Evolutionary conservation across 495 filamentous ascomycete genomes (phyloP).

Genomic region (Neurospora hispaniola): DNA sequence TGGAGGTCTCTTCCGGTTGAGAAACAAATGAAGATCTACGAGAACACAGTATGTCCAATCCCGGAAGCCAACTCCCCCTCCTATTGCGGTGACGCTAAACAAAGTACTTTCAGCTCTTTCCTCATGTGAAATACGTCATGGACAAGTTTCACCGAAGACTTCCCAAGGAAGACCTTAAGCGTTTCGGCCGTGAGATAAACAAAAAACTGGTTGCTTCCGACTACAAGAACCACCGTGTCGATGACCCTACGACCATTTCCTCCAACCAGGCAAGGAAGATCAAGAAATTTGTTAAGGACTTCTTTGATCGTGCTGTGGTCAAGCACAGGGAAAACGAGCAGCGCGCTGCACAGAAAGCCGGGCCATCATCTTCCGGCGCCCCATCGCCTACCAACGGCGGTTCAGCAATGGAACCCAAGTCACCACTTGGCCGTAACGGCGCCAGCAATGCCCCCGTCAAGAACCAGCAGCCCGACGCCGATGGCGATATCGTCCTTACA

Average conservation of each 20-base stretch:
- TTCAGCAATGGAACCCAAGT: neutral
- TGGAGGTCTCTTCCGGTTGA: constrained; percentile 72
- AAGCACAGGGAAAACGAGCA: constrained; percentile 64
- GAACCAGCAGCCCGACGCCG: constrained; percentile 16
- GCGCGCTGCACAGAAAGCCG: constrained; percentile 20
- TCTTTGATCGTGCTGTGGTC: constrained; percentile 70
- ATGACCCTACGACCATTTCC: constrained; percentile 64
- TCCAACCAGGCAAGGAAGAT: constrained; percentile 70
- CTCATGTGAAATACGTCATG: constrained; percentile 72
- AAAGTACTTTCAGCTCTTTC: constrained; percentile 49
- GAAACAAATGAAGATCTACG: constrained; percentile 87
- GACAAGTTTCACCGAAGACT: constrained; percentile 78
- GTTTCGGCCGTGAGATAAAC: constrained; percentile 73
- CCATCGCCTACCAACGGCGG: neutral
- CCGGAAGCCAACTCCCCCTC: neutral
- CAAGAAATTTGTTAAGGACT: constrained; percentile 70
- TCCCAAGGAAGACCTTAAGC: constrained; percentile 78
- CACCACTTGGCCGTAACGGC: neutral
- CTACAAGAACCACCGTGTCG: constrained; percentile 75
- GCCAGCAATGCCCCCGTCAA: constrained; percentile 13
- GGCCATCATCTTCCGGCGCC: neutral
- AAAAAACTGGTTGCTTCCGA: constrained; percentile 84
- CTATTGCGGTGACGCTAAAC: constrained; percentile 15
- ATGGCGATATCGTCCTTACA: constrained; percentile 18
- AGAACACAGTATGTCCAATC: constrained; percentile 60